Percentiles rank a stretch among this genome's conserved stretches.
These are phyloP conservation scores for Aureobasidium sp. DNA, from an alignment of 2,329 filamentous ascomycete species.

Conservation along the genomic window DNA sequence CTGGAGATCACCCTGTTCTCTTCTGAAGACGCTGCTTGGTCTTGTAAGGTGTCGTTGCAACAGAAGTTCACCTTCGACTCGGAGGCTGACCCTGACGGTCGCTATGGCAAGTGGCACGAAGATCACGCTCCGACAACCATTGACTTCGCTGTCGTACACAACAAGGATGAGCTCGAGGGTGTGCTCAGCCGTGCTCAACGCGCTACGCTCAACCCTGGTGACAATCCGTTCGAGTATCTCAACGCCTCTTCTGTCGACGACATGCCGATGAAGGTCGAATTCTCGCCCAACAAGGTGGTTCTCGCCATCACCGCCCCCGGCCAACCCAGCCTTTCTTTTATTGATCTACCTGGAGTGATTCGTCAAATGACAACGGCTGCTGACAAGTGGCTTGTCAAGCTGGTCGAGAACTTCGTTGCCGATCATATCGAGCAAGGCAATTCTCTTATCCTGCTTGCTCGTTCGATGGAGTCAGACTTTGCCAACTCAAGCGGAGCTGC, in stretches of 20 bases:
- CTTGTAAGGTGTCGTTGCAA: slow-evolving; percentile 58
- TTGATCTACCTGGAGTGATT: slow-evolving; percentile 78
- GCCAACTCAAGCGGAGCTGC: slow-evolving; percentile 65
- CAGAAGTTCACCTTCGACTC: slow-evolving; percentile 52
- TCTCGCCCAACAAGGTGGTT: slow-evolving; percentile 73
- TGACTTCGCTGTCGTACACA: slow-evolving; percentile 55
- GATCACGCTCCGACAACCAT: slow-evolving; percentile 36
- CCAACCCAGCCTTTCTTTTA: slow-evolving; percentile 70
- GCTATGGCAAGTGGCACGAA: slow-evolving; percentile 59
- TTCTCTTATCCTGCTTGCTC: slow-evolving; percentile 67
- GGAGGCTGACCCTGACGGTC: slow-evolving; percentile 33
- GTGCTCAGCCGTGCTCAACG: slow-evolving; percentile 67
- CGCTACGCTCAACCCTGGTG: slow-evolving; percentile 62
- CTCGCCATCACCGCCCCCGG: slow-evolving; percentile 65
- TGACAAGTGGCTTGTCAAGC: slow-evolving; percentile 60
- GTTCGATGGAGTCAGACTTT: slow-evolving; percentile 70
- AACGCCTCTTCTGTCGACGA: slow-evolving; percentile 13
- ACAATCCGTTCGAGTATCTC: slow-evolving; percentile 36
- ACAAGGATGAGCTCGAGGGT: slow-evolving; percentile 56
- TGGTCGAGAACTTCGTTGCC: slow-evolving; percentile 62
- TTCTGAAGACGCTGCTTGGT: slow-evolving; percentile 46
- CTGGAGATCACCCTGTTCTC: slow-evolving; percentile 66
- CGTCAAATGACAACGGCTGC: slow-evolving; percentile 53
- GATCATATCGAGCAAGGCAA: slow-evolving; percentile 62
- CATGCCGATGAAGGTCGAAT: slow-evolving; percentile 48